Percentiles rank a stretch among this genome's conserved stretches.
Conservation (phyloP, 2,329 filamentous ascomycete species). For the Neodidymelliopsis sp. region DNA sequence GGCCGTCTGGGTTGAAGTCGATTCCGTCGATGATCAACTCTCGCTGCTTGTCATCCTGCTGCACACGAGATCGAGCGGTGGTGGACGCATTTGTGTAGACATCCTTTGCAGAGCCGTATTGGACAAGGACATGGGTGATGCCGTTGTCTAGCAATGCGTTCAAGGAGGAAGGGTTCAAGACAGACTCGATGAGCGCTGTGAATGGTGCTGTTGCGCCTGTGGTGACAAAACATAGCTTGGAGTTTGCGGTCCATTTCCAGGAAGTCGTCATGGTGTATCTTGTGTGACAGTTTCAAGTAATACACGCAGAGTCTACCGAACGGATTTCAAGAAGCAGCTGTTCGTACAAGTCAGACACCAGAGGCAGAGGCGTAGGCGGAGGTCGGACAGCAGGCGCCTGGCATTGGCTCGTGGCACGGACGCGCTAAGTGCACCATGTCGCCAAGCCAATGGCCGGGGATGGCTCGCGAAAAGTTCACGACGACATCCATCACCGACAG, state of each 20-base stretch:
- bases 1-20: conserved; percentile 67
- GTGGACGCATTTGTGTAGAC: conserved; percentile 56
- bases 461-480: conserved; percentile 43
- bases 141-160: conserved; percentile 62
- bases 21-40: conserved; percentile 64
- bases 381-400: conserved; percentile 28
- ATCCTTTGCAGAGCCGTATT: conserved; percentile 74
- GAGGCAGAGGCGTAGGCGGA: conserved; percentile 29
- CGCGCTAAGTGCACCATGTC: conserved; percentile 20
- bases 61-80: conserved; percentile 24
- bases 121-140: conserved; percentile 78
- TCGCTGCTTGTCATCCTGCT: conserved; percentile 13
- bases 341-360: too few species aligned
- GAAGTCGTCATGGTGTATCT: conserved; percentile 22
- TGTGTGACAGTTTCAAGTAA: not conserved
- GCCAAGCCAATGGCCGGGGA: conserved; percentile 32
- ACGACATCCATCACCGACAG: conserved; percentile 21
- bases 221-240: conserved; percentile 78
- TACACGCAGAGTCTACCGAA: not conserved
- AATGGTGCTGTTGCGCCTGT: conserved; percentile 93
- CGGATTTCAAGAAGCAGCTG: not conserved
- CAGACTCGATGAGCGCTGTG: conserved; percentile 70
- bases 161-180: conserved; percentile 70
- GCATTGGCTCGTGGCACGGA: conserved; percentile 31
- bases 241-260: conserved; percentile 31